Base-by-base conservation (phyloP, 306 rosid genomes). In the Vigna radiata region DNA sequence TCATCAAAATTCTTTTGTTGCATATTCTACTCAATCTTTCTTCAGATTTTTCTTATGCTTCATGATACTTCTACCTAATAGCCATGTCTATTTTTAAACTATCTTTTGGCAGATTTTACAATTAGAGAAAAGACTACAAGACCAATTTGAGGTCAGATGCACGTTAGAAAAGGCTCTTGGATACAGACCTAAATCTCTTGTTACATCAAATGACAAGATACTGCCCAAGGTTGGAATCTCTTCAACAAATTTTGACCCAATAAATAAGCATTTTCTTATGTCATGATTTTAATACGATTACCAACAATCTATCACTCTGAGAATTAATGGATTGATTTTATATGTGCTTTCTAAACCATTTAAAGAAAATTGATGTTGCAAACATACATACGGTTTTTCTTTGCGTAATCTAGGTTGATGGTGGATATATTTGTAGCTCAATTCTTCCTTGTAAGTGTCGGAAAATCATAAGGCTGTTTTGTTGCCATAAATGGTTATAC, bases 81-180 rank as follows among this genome's bases (percentile, higher is more conserved):
- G 31, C 41, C 74, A 36, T 68, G 50, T 65, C 50, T 70, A 41
- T 72, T 79, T 79, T 77, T 61, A 49, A 43, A 68, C 66, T 73
- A 47, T 77, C 75, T 54, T 73, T 44, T 52, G 16, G 56, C 85
- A 95, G 99, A 91, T 95, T 90, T 84, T 89, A 41, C 92, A 83
- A 74, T 87, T 92, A 41, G 97, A 95, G 80, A 86, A 83, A 78
- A 87, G 92, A 83, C 73, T 95, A 77, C 91, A 91, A 81, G 88
- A 84, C 47, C 97, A 95, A 66, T 89, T 90, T 82, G 66, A 86
- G 85, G 92, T 90, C 61, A 88, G 97, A 68, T 81, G 87, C 56
- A 81, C 91, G 27, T 80, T 95, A 64, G 97, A 92, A 82, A 90
- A 80, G 41, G 92, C 98, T 73, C 78, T 92, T 67, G 99, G 98